phyloP scores from a whole-genome alignment of 495 filamentous ascomycete species.

The Aspergillus saccharolyticus region DNA sequence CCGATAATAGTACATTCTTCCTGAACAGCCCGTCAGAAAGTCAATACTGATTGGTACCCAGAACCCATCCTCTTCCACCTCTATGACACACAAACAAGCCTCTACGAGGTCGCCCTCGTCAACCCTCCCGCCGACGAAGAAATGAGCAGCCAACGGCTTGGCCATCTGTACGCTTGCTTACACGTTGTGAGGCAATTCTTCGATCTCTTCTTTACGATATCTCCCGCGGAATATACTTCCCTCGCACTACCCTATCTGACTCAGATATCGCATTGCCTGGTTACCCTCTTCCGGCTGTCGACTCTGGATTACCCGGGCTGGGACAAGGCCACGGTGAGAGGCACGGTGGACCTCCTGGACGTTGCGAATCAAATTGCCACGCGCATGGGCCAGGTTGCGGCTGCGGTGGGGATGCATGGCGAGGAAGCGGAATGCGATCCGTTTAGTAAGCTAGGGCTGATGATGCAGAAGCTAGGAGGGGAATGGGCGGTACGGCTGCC shows the following conservation, averaged over 20 bases:
- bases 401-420: not conserved
- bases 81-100: constrained; percentile 1
- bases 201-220: constrained; percentile 9
- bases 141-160: constrained; percentile 6
- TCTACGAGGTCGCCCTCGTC: constrained; percentile 7
- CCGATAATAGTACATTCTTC: constrained; percentile 3
- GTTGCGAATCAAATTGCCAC: constrained; percentile 2
- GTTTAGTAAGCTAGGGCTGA: constrained; percentile 1
- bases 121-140: constrained; percentile 3
- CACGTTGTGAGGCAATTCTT: constrained; percentile 11
- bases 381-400: not conserved
- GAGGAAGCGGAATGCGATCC: not conserved
- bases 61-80: constrained; percentile 3
- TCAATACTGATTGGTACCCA: not conserved
- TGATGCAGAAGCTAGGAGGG: not conserved
- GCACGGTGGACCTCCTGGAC: constrained; percentile 10
- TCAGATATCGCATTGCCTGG: constrained; percentile 13
- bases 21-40: not conserved
- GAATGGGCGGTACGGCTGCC: not conserved
- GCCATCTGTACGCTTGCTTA: constrained; percentile 20
- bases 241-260: constrained; percentile 7
- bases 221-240: constrained; percentile 4
- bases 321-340: constrained; percentile 10
- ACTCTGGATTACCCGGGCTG: constrained; percentile 20
- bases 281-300: constrained; percentile 14